Evolutionary conservation across 768 basidiomycete genomes (phyloP), one percentile per base, ranked within the genome.

Genomic region (Pulveroboletus sp.): DNA sequence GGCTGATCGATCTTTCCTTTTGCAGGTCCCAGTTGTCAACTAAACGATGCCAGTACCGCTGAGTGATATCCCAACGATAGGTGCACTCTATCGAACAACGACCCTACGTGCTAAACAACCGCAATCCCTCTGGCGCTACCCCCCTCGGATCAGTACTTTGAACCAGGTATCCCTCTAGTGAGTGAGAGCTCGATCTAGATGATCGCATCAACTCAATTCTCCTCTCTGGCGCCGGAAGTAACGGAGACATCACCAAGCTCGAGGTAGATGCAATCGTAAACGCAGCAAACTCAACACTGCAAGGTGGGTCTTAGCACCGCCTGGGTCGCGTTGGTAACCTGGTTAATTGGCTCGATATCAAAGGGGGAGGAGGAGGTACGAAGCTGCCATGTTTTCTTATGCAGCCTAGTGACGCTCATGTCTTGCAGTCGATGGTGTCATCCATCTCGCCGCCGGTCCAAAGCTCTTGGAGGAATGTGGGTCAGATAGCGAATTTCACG

Each of bases 291-390:
- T 73, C 73, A 40, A 77, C 78, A 43, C 71, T 93, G 32, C 70
- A 84, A 42, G 89, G 89, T 88, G 37, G 48, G 57, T 46, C 41
- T n/a, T 21, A 2, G 44, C 8, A 17, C 33, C 36, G 8, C 4
- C 35, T n/a, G 38, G 27, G 18, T 17, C 7, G 4, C 5, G 14
- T 15, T 8, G 14, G 10, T 27, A 37, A 27, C 7, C n/a, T 35
- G 31, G 7, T n/a, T 39, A n/a, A 50, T 26, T n/a, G 14, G 4
- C 13, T 9, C 15, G 9, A 43, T 26, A 32, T 39, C 37, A n/a
- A 52, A 89, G 89, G 87, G 33, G 89, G 89, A 5, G 84, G 86
- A 0, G 89, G 89, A 68, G 84, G 86, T 86, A 57, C 54, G 77
- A 66, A 40, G 26, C 6, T 21, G 5, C 4, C 7, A 7, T 38